A percentile compares a stretch with the other conserved stretches of the same genome.
These are phyloP conservation scores for Teunomyces kruisii DNA, from an alignment of 805 yeast species.

Conservation along the genomic window DNA sequence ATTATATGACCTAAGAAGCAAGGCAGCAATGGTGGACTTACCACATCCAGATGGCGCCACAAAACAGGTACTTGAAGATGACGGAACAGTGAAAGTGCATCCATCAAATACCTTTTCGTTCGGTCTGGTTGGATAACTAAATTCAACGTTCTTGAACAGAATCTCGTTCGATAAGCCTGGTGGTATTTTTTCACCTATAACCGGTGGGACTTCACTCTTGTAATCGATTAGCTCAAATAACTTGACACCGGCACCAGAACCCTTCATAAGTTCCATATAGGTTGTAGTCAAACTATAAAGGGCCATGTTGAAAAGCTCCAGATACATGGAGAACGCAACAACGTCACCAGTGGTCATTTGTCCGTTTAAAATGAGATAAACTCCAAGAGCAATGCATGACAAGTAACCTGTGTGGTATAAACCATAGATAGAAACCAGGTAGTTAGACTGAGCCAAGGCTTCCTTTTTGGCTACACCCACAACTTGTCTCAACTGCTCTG, in stretches of 20 bases:
- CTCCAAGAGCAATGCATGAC: slow-evolving; percentile 43
- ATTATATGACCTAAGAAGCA: slow-evolving; percentile 53
- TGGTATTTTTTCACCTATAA: slow-evolving; percentile 31
- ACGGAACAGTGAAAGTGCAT: slow-evolving; percentile 35
- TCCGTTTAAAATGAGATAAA: slow-evolving; percentile 41
- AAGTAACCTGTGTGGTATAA: slow-evolving; percentile 44
- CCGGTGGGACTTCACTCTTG: slow-evolving; percentile 34
- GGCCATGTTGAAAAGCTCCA: slow-evolving; percentile 45
- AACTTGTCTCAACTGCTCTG: slow-evolving; percentile 38
- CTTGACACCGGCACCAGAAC: slow-evolving; percentile 47
- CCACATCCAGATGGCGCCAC: slow-evolving; percentile 66
- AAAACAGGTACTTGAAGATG: slow-evolving; percentile 40
- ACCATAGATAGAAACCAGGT: slow-evolving; percentile 42
- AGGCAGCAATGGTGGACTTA: slow-evolving; percentile 56
- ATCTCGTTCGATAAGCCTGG: slow-evolving; percentile 26
- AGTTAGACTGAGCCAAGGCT: slow-evolving; percentile 46
- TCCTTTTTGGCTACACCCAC: slow-evolving; percentile 43
- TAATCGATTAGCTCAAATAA: slow-evolving; percentile 43
- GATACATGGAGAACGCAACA: slow-evolving; percentile 46
- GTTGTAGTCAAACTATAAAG: slow-evolving; percentile 45
- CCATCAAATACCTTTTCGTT: slow-evolving; percentile 36
- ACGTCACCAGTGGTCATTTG: slow-evolving; percentile 50
- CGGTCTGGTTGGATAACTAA: slow-evolving; percentile 43
- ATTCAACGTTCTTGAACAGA: slow-evolving; percentile 38
- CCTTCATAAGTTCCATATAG: slow-evolving; percentile 47